These are phyloP conservation scores for Mycena rebaudengoi DNA, from an alignment of 768 basidiomycete genomes.

Conservation along the genomic window DNA sequence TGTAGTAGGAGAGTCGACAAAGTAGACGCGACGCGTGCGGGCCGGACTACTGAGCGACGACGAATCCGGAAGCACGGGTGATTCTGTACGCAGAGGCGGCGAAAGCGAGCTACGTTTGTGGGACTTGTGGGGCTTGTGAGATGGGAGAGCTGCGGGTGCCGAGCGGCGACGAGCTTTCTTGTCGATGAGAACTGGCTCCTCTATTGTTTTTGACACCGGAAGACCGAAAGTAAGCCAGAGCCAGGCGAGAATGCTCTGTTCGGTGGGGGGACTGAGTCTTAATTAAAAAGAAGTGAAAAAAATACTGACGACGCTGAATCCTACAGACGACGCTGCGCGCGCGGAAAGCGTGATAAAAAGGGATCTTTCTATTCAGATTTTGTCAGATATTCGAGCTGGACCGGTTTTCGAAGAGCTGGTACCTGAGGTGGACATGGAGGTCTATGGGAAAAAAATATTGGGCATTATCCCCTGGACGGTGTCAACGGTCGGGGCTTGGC, in stretches of 20 bases:
- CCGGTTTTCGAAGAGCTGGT: too few relatives aligned
- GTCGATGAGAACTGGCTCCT: slow-evolving; percentile 21
- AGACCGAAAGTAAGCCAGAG: slow-evolving; percentile 31
- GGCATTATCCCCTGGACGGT: too few relatives aligned
- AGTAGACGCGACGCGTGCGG: slow-evolving; percentile 29
- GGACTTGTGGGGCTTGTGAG: too few relatives aligned
- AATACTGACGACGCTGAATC: slow-evolving; percentile 33
- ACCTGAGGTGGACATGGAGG: too few relatives aligned
- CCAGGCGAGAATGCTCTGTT: slow-evolving; percentile 37
- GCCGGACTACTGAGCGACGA: slow-evolving; percentile 11
- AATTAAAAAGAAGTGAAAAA: background rate
- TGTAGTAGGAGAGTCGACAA: slow-evolving; percentile 23
- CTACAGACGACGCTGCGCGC: slow-evolving; percentile 30
- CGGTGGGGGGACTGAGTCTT: background rate
- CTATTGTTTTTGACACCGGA: slow-evolving; percentile 24
- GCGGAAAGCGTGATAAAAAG: slow-evolving; percentile 33
- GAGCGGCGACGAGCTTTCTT: slow-evolving; percentile 33
- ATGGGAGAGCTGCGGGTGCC: slow-evolving; percentile 29
- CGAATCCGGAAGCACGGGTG: background rate
- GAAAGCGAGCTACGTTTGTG: slow-evolving; percentile 10
- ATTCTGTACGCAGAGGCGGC: background rate
- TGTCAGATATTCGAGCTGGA: too few relatives aligned
- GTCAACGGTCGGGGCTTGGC: too few relatives aligned
- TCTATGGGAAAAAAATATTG: too few relatives aligned
- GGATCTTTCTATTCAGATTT: slow-evolving; percentile 24